phyloP scores from a whole-genome alignment of 2,329 filamentous ascomycete species.

The Botrytis byssoidea region DNA sequence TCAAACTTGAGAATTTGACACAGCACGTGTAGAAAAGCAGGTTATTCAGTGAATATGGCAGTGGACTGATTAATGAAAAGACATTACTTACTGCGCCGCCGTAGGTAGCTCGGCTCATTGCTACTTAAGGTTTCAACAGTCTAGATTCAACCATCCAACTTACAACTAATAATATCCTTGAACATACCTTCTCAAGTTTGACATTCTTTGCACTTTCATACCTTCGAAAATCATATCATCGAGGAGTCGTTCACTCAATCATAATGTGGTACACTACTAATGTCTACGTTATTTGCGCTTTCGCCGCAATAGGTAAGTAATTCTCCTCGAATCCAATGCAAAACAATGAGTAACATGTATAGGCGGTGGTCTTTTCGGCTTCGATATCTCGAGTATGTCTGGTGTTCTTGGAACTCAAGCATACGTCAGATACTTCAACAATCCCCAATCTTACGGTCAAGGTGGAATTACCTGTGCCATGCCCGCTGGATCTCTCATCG shows the following conservation, averaged over 20 bases:
- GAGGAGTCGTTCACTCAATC: slow-evolving; percentile 19
- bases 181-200: neutral
- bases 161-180: neutral
- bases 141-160: neutral
- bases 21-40: slow-evolving; percentile 1
- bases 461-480: slow-evolving; percentile 72
- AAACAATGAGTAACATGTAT: neutral
- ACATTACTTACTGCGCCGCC: neutral
- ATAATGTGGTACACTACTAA: slow-evolving; percentile 44
- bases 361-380: slow-evolving; percentile 70
- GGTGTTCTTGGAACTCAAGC: slow-evolving; percentile 64
- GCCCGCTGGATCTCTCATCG: slow-evolving; percentile 69
- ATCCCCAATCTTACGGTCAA: slow-evolving; percentile 57
- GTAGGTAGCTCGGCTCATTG: neutral
- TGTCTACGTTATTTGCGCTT: slow-evolving; percentile 60
- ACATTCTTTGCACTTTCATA: neutral
- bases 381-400: slow-evolving; percentile 76
- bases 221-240: neutral
- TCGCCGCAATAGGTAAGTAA: slow-evolving; percentile 58
- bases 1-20: slow-evolving; percentile 2
- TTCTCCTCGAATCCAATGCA: neutral
- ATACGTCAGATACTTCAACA: slow-evolving; percentile 71
- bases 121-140: slow-evolving; percentile 1
- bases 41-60: slow-evolving; percentile 5
- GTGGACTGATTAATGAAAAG: neutral